A percentile compares a stretch with the other conserved stretches of the same genome.
Evolutionary conservation across 73 alveolate species (phyloP).

Genomic region (Paramecium pentaurelia): DNA sequence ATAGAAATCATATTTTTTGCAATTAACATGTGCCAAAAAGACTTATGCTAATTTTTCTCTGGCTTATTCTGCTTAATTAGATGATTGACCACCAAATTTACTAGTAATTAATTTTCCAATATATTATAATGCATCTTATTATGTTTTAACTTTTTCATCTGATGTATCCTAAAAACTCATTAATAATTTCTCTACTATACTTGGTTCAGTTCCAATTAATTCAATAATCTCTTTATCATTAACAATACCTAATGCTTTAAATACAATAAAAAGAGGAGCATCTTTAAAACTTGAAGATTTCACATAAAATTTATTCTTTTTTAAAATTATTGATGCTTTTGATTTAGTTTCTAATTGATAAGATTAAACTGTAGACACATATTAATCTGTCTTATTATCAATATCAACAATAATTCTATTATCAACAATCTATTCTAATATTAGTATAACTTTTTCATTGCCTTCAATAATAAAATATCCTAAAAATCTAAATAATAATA

Average conservation of each 20-base stretch:
- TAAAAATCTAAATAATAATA: neutral
- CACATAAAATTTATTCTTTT: slow-evolving; percentile 68
- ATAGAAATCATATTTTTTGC: slow-evolving; percentile 78
- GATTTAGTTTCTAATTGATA: slow-evolving; percentile 89
- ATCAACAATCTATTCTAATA: slow-evolving; percentile 94
- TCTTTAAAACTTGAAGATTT: slow-evolving; percentile 75
- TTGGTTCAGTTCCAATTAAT: slow-evolving; percentile 90
- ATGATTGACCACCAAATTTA: slow-evolving; percentile 64
- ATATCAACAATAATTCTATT: slow-evolving; percentile 96
- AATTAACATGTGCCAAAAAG: slow-evolving; percentile 88
- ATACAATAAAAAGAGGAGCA: slow-evolving; percentile 87
- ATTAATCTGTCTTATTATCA: slow-evolving; percentile 78
- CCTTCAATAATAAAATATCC: slow-evolving; percentile 98
- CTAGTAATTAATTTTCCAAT: slow-evolving; percentile 77
- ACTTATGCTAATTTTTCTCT: slow-evolving; percentile 73
- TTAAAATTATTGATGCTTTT: slow-evolving; percentile 81
- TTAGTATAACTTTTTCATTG: slow-evolving; percentile 93
- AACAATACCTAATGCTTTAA: slow-evolving; percentile 94
- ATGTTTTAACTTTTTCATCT: slow-evolving; percentile 72
- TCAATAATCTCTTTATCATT: slow-evolving; percentile 65
- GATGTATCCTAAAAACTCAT: slow-evolving; percentile 78
- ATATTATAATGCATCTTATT: slow-evolving; percentile 91
- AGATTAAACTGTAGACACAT: slow-evolving; percentile 86
- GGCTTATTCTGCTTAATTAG: slow-evolving; percentile 73
- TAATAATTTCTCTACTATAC: slow-evolving; percentile 75